phyloP scores from a whole-genome alignment of 768 basidiomycete genomes.

The Mrakia hoshinonis region DNA sequence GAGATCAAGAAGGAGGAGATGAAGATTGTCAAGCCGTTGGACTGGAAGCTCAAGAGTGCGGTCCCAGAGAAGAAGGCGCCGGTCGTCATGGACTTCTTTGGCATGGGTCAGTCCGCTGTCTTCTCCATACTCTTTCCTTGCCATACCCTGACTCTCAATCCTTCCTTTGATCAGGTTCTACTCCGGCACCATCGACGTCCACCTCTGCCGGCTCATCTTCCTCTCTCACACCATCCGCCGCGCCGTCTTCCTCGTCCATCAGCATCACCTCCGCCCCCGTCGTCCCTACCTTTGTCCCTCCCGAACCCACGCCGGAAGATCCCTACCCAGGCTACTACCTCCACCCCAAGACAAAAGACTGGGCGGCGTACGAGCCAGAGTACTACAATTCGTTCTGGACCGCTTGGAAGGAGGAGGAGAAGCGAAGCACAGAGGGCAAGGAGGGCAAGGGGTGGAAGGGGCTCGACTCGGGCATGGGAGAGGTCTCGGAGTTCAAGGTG shows the following conservation, averaged over 20 bases:
- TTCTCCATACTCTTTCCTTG: background rate
- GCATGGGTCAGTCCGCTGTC: slow-evolving; percentile 14
- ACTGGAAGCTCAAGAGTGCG: slow-evolving; percentile 11
- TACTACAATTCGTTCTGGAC: slow-evolving; percentile 21
- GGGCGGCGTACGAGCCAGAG: slow-evolving; percentile 26
- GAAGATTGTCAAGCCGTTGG: slow-evolving; percentile 20
- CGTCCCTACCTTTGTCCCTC: slow-evolving; percentile 21
- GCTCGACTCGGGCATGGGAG: slow-evolving; percentile 13
- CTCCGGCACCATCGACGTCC: background rate
- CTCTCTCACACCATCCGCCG: background rate
- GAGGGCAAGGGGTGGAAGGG: slow-evolving; percentile 15
- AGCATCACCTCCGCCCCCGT: slow-evolving; percentile 23
- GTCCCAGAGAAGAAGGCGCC: slow-evolving; percentile 17
- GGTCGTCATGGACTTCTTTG: slow-evolving; percentile 28
- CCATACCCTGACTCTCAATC: background rate
- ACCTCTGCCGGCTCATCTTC: background rate
- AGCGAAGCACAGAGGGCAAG: background rate
- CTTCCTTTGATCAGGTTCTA: background rate
- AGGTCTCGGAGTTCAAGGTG: slow-evolving; percentile 14
- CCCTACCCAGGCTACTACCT: slow-evolving; percentile 29
- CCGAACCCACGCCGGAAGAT: slow-evolving; percentile 19
- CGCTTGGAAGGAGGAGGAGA: slow-evolving; percentile 14
- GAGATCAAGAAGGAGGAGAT: background rate
- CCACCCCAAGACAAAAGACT: slow-evolving; percentile 19
- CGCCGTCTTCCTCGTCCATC: background rate